Conservation (phyloP, 768 basidiomycete species). For the Symmetrospora coprosmae region DNA sequence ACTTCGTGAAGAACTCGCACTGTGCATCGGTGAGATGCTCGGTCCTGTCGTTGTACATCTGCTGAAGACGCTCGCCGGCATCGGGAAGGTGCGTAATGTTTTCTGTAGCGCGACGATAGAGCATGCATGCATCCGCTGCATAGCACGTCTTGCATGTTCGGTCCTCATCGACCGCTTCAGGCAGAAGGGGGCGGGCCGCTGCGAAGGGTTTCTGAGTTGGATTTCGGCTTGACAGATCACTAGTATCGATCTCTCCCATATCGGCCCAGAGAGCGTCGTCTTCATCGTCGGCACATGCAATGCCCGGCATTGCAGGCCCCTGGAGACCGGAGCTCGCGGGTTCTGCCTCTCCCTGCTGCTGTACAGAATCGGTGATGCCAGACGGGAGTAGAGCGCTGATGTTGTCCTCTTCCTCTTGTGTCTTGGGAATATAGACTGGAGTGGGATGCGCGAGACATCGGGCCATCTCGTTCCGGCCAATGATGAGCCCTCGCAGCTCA, state of each 20-base stretch:
- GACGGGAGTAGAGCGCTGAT: too few species aligned
- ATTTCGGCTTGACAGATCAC: background rate
- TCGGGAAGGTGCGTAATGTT: background rate
- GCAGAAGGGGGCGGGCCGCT: slow-evolving; percentile 49
- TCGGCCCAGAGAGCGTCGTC: slow-evolving; percentile 18
- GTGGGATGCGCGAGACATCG: slow-evolving; percentile 43
- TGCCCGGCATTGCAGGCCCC: too few species aligned
- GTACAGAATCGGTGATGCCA: too few species aligned
- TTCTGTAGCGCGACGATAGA: slow-evolving; percentile 63
- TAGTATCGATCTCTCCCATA: background rate
- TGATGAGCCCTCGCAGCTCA: slow-evolving; percentile 71
- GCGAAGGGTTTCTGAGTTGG: background rate
- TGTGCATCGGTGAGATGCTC: slow-evolving; percentile 59
- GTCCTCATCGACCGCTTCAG: slow-evolving; percentile 71
- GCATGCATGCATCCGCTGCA: slow-evolving; percentile 71
- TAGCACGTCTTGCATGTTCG: slow-evolving; percentile 68
- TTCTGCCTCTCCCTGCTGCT: too few species aligned
- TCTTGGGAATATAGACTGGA: background rate
- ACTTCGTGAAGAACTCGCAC: slow-evolving; percentile 65
- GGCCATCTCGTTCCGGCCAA: slow-evolving; percentile 70
- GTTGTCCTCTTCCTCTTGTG: background rate
- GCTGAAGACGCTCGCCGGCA: slow-evolving; percentile 39
- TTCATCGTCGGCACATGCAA: background rate
- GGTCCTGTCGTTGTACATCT: slow-evolving; percentile 63
- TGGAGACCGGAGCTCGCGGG: too few species aligned